These are phyloP conservation scores for Macrolepiota dolichaula DNA, from an alignment of 768 basidiomycete genomes.

Conservation along the genomic window DNA sequence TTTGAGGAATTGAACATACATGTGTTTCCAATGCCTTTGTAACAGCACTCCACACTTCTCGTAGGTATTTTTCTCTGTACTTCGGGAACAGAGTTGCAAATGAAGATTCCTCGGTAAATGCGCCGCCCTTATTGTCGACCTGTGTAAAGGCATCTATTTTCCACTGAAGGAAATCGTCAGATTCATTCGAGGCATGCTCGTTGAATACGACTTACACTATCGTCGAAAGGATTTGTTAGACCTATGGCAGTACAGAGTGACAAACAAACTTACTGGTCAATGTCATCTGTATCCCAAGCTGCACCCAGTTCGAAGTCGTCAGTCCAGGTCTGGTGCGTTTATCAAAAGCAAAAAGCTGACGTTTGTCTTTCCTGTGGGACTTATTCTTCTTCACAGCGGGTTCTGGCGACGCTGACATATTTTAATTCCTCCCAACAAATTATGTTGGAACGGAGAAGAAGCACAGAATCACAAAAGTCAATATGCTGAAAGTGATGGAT, in stretches of 20 bases:
- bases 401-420: slow-evolving; percentile 44
- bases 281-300: slow-evolving; percentile 99
- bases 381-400: slow-evolving; percentile 76
- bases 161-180: slow-evolving; percentile 54
- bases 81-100: slow-evolving; percentile 99
- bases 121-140: slow-evolving; percentile 73
- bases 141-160: slow-evolving; percentile 78
- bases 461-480: background rate
- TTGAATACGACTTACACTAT: slow-evolving; percentile 39
- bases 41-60: slow-evolving; percentile 92
- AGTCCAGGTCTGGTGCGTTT: background rate
- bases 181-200: background rate
- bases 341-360: slow-evolving; percentile 42
- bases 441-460: background rate
- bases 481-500: slow-evolving; percentile 5
- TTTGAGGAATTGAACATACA: slow-evolving; percentile 37
- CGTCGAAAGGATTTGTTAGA: background rate
- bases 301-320: slow-evolving; percentile 12
- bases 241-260: background rate
- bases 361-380: slow-evolving; percentile 90
- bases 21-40: slow-evolving; percentile 80
- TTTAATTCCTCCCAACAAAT: background rate
- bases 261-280: slow-evolving; percentile 79
- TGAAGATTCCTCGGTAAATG: slow-evolving; percentile 93
- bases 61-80: slow-evolving; percentile 94